Evolutionary conservation across 768 basidiomycete species (phyloP).

Genomic region (Termitomyces sp.): DNA sequence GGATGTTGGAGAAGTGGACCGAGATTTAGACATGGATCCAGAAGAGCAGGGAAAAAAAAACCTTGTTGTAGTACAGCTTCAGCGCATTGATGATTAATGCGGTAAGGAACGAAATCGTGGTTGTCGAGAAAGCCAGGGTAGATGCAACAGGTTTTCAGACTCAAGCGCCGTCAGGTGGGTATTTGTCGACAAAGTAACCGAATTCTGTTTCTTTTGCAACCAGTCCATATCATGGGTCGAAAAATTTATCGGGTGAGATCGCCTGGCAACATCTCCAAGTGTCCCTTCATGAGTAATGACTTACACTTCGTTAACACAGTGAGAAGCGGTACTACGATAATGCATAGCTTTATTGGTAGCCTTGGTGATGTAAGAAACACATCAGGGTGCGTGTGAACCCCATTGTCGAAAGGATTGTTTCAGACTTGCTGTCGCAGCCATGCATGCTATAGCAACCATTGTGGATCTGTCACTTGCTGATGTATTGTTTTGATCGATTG

Average conservation of each 20-base stretch:
- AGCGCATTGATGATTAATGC: constrained; percentile 34
- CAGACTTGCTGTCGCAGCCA: background rate
- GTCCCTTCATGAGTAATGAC: background rate
- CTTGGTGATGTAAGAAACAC: background rate
- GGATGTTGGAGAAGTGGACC: constrained; percentile 39
- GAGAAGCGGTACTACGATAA: background rate
- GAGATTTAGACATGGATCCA: constrained; percentile 46
- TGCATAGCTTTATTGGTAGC: background rate
- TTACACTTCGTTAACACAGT: constrained; percentile 2
- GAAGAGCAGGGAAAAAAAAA: constrained; percentile 24
- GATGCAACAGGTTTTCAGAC: constrained; percentile 14
- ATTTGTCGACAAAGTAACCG: constrained; percentile 15
- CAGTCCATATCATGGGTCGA: constrained; percentile 3
- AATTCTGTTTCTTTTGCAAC: constrained; percentile 17
- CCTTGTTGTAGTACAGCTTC: constrained; percentile 33
- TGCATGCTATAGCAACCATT: constrained; percentile 14
- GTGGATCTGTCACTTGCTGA: background rate
- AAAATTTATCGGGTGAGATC: constrained; percentile 2
- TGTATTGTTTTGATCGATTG: background rate
- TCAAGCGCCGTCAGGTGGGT: constrained; percentile 12
- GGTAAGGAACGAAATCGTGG: constrained; percentile 21
- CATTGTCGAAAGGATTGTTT: background rate
- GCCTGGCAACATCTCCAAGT: constrained; percentile 9
- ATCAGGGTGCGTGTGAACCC: background rate
- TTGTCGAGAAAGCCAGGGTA: constrained; percentile 16